Evolutionary conservation across 805 yeast species (phyloP), one percentile per base, ranked within the genome.

Genomic region (Zygosaccharomyces bisporus): DNA sequence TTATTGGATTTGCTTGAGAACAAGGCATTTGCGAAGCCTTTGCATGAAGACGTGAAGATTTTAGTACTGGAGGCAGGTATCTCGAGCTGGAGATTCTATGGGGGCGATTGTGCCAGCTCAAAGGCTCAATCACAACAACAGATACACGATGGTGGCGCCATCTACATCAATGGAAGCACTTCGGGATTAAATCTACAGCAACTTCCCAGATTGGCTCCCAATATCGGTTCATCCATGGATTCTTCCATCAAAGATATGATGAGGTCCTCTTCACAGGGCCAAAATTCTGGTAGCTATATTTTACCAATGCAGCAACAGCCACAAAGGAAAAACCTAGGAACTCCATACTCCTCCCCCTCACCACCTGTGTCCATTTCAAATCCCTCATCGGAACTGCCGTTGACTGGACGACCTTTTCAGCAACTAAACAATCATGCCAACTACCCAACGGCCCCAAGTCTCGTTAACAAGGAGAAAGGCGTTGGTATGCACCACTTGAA

Each of bases 21-120:
- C 25, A 51, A 52, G 42, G 60, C 68, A 1, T 57, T 61, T 43
- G 61, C 57, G 10, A 60, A 55, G 43, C 65, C 63, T 6, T 41
- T 62, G 10, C 27, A 45, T 18, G 19, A 43, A 2, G 25, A 44
- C 8, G 34, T 49, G 6, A 54, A 43, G 33, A 43, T 63, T 8
- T 50, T 49, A 27, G 44, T 53, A 3, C 44, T 61, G 30, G 47
- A 56, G 40, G 56, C 53, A 21, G 66, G 66, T 4, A 42, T 63
- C 23, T 35, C 49, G 24, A 45, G 49, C 20, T 63, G 68, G 68
- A 39, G 49, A 17, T 34, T 43, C 12, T 39, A 43, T 27, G 51
- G 53, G 4, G 59, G 57, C 3, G 41, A 24, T 2, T 49, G 53
- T 18, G 42, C 33, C 13, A 43, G 45, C 30, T 41, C 24, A 3